Conservation (phyloP, 192 early-diverging fungal genomes). For the Coemansia sp. region DNA sequence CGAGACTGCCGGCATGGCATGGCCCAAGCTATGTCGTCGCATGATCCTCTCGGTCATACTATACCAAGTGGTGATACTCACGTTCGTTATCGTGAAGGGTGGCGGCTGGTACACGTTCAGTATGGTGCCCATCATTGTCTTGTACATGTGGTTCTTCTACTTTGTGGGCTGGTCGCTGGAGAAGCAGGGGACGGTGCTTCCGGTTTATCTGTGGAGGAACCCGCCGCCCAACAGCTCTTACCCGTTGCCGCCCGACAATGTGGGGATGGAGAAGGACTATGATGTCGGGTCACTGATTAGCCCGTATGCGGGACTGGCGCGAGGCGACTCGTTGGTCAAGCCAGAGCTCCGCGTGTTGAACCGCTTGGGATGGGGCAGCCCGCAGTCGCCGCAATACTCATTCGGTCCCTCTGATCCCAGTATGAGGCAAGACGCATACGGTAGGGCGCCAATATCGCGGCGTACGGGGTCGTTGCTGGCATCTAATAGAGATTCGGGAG, state of each 20-base stretch:
- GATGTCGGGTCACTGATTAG: background rate
- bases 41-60: slow-evolving; percentile 66
- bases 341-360: background rate
- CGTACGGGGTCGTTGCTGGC: slow-evolving; percentile 3
- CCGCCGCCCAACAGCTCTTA: slow-evolving; percentile 49
- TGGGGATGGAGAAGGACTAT: background rate
- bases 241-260: slow-evolving; percentile 27
- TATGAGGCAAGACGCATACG: background rate
- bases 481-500: background rate
- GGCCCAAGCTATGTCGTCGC: slow-evolving; percentile 72
- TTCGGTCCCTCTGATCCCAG: background rate
- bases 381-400: slow-evolving; percentile 1
- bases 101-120: slow-evolving; percentile 51
- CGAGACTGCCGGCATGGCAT: slow-evolving; percentile 66
- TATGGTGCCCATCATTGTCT: slow-evolving; percentile 34
- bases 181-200: slow-evolving; percentile 41
- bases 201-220: slow-evolving; percentile 45
- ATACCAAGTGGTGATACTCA: slow-evolving; percentile 65
- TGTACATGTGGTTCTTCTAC: slow-evolving; percentile 48
- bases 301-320: background rate
- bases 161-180: slow-evolving; percentile 39
- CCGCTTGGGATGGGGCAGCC: background rate
- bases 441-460: background rate
- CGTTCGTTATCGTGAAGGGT: slow-evolving; percentile 54
- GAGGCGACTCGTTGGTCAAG: background rate